phyloP scores from a whole-genome alignment of 768 basidiomycete species.

The Suillus occidentalis region DNA sequence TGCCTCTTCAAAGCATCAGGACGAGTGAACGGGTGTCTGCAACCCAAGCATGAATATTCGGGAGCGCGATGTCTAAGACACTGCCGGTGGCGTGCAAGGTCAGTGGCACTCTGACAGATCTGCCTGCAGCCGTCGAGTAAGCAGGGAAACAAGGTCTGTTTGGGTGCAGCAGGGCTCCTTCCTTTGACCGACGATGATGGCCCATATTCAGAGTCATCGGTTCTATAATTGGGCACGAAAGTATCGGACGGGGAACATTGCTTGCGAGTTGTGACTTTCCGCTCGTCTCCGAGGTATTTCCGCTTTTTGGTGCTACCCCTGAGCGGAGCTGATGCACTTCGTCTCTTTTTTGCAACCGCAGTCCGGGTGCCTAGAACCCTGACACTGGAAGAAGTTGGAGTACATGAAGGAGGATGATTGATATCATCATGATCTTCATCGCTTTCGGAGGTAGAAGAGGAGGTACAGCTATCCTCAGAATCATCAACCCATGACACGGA shows the following conservation, averaged over 20 bases:
- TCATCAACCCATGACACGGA: conserved; percentile 13
- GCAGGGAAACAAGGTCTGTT: conserved; percentile 24
- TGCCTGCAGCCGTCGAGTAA: conserved; percentile 24
- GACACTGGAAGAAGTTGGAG: conserved; percentile 19
- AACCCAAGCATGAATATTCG: conserved; percentile 23
- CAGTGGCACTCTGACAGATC: conserved; percentile 28
- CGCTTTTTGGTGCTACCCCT: conserved; percentile 7
- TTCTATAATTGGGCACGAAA: no score
- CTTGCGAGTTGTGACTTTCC: background rate
- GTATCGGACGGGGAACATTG: background rate
- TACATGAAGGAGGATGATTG: conserved; percentile 19
- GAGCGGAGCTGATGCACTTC: background rate
- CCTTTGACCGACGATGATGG: conserved; percentile 1
- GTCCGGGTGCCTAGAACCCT: conserved; percentile 2
- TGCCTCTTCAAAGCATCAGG: conserved; percentile 34
- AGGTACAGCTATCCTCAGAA: conserved; percentile 13
- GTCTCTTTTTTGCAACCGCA: background rate
- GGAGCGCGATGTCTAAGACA: conserved; percentile 30
- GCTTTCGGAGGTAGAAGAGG: conserved; percentile 14
- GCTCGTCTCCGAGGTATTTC: conserved; percentile 7
- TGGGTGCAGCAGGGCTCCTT: background rate
- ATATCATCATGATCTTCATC: conserved; percentile 18
- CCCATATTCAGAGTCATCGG: background rate
- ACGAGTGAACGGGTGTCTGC: conserved; percentile 30
- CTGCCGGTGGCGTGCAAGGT: conserved; percentile 29